These are phyloP conservation scores for Exsudoporus frostii DNA, from an alignment of 768 basidiomycete genomes.

Conservation along the genomic window DNA sequence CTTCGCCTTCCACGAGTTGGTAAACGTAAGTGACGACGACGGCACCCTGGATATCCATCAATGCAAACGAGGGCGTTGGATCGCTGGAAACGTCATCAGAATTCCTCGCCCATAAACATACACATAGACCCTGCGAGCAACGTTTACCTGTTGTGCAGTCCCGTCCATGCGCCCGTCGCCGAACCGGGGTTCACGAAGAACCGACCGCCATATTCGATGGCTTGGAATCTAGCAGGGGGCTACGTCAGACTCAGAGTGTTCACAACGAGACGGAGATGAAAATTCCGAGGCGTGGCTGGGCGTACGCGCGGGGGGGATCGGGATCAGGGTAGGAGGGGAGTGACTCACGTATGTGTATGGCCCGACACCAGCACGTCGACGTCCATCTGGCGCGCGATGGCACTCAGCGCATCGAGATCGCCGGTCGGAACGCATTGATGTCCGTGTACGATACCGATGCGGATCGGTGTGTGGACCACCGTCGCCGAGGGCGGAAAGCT, in stretches of 20 bases:
- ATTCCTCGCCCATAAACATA: neutral
- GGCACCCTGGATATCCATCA: slow-evolving; percentile 97
- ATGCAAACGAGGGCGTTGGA: slow-evolving; percentile 88
- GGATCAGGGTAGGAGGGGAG: neutral
- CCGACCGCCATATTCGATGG: slow-evolving; percentile 83
- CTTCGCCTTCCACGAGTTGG: slow-evolving; percentile 90
- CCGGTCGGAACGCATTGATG: slow-evolving; percentile 92
- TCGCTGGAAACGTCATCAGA: slow-evolving; percentile 47
- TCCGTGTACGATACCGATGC: slow-evolving; percentile 90
- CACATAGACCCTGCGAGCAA: neutral
- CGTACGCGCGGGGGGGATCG: neutral
- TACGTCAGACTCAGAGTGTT: neutral
- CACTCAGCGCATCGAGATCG: slow-evolving; percentile 84
- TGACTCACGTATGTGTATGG: slow-evolving; percentile 85
- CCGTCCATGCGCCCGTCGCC: slow-evolving; percentile 93
- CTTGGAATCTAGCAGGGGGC: slow-evolving; percentile 71
- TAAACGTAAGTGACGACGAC: slow-evolving; percentile 98
- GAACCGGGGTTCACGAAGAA: slow-evolving; percentile 98
- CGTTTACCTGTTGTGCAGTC: slow-evolving; percentile 29
- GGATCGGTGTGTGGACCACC: slow-evolving; percentile 79
- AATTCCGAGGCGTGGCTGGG: neutral
- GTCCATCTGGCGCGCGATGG: slow-evolving; percentile 93
- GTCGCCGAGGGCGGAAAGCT: slow-evolving; percentile 78
- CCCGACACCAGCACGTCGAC: slow-evolving; percentile 94
- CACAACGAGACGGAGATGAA: neutral